Evolutionary conservation across 2,329 filamentous ascomycete genomes (phyloP).

Genomic region (Trichoderma guizhouense): DNA sequence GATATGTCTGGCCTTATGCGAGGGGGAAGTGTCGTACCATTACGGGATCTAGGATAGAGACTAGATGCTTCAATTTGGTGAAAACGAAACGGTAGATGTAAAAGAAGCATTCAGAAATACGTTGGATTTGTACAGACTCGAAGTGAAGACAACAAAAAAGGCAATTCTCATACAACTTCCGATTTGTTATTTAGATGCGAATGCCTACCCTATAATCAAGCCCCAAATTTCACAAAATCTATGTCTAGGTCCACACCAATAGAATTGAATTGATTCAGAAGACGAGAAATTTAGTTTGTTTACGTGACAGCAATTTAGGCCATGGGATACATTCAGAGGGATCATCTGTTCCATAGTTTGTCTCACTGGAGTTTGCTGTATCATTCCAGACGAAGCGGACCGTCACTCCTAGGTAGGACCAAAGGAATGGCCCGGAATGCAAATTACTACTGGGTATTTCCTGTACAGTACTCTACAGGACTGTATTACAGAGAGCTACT

Average conservation of each 20-base stretch:
- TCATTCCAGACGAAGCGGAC: neutral
- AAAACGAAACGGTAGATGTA: neutral
- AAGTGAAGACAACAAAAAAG: neutral
- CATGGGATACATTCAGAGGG: neutral
- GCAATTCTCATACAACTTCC: neutral
- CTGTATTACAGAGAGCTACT: neutral
- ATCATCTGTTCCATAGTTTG: neutral
- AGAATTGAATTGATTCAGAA: neutral
- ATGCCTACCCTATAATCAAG: neutral
- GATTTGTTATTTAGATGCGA: neutral
- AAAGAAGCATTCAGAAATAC: neutral
- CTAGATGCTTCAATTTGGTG: neutral
- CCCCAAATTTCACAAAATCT: neutral
- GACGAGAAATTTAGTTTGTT: neutral
- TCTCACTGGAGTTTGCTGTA: neutral
- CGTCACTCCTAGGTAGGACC: neutral
- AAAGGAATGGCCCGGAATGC: neutral
- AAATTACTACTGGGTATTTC: neutral
- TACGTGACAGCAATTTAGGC: neutral
- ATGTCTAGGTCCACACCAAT: neutral
- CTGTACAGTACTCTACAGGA: no score
- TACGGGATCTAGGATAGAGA: neutral
- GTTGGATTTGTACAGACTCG: neutral
- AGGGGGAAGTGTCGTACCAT: neutral
- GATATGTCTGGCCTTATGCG: neutral